Conservation (phyloP, 2,329 filamentous ascomycete genomes). For the Magnaporthiopsis rhizophila region DNA sequence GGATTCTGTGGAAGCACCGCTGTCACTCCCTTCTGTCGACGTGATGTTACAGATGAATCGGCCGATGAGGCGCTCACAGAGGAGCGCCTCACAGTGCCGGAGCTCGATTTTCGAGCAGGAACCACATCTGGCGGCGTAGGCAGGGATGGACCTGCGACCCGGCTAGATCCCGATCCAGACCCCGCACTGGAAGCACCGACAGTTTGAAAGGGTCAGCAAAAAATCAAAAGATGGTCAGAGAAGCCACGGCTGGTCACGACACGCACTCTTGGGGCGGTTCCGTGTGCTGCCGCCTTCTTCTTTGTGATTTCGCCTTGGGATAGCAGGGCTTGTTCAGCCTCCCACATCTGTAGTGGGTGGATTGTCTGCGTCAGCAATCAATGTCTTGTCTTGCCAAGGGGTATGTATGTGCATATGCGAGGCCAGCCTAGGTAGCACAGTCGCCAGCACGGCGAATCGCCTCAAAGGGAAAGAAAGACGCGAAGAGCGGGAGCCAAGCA, state of each 20-base stretch:
- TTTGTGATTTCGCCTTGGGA: slow-evolving; percentile 3
- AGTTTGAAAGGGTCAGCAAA: neutral
- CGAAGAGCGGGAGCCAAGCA: too few relatives aligned
- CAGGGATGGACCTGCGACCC: too few relatives aligned
- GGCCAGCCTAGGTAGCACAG: too few relatives aligned
- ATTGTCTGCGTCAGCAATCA: slow-evolving; percentile 1
- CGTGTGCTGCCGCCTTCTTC: neutral
- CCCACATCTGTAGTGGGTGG: slow-evolving; percentile 1
- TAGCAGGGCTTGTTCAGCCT: slow-evolving; percentile 8
- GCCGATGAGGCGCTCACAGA: neutral
- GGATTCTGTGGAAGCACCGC: neutral
- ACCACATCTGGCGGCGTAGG: neutral
- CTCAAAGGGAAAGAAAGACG: too few relatives aligned
- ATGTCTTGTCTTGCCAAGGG: neutral
- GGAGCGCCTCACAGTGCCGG: too few relatives aligned
- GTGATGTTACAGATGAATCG: neutral
- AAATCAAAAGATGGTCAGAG: neutral
- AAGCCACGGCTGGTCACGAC: neutral
- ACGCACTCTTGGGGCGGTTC: neutral
- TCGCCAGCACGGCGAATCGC: too few relatives aligned
- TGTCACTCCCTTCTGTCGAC: neutral
- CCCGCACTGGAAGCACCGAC: neutral
- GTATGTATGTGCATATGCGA: neutral
- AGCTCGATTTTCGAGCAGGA: neutral
- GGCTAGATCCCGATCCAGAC: neutral